Evolutionary conservation across 129 eudicot species (phyloP), one percentile per base, ranked within the genome.

Genomic region (Erigeron canadensis): DNA sequence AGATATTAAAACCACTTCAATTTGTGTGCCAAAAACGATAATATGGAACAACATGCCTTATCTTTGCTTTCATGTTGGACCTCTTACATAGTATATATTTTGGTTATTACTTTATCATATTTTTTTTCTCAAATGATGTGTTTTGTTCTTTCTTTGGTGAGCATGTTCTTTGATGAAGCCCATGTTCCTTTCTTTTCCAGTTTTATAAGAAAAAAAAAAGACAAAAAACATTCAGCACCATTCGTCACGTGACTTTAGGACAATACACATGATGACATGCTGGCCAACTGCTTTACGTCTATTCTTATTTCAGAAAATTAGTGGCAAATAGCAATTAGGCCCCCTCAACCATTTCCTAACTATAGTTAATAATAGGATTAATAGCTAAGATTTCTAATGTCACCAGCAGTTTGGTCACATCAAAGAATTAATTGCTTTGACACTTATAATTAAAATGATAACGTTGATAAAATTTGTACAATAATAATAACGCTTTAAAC

Each of bases 211-310:
- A 51, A 57, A 55, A 47, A 58, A 51, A 57, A 55, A 47, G 82
- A 79, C 73, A 79, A 79, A 73, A 67, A 57, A 45, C 63, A 57
- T 39, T 60, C 21, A 74, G 79, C 37, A 56, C 69, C 64, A 28
- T 63, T 69, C 59, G 65, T 75, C 77, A 80, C 80, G 84, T 80
- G 84, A 46, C 18, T 55, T 12, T 37, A 19, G 34, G 71, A 80
- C 77, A 75, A 21, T 45, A 67, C 80, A 80, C 84, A 57, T 80
- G 84, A 63, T 63, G 65, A 55, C 77, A 69, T 63, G 34, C 66
- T 80, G 73, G 54, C 67, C 3, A 45, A 53, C 4, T 67, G 65
- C 71, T 47, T 59, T 66, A 67, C 21, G 28, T 57, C 64, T 48
- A 21, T 41, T 56, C 46, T 16, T 7, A 5, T 37, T 43, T 9